phyloP scores from a whole-genome alignment of 2,329 filamentous ascomycete species.

The Epichloe gansuensis region DNA sequence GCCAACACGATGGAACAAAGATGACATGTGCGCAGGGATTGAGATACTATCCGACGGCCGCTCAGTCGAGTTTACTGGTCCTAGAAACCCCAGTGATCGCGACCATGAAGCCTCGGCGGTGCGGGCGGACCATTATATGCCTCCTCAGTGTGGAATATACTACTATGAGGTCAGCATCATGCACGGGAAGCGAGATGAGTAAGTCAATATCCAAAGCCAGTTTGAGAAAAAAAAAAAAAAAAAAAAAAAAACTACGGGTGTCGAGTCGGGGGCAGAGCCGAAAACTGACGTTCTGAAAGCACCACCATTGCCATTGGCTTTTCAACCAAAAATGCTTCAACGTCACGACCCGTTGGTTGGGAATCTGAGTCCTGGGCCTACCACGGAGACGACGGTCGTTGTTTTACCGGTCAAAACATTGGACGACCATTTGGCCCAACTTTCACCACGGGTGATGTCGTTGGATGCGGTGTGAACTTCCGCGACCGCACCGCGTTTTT shows the following conservation, averaged over 20 bases:
- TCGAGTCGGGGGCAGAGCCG: neutral
- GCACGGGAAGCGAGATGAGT: conserved; percentile 41
- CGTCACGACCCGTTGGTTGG: conserved; percentile 50
- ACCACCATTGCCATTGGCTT: conserved; percentile 53
- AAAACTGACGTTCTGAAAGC: conserved; percentile 20
- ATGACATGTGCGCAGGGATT: conserved; percentile 59
- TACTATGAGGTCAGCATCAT: conserved; percentile 66
- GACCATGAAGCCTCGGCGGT: conserved; percentile 71
- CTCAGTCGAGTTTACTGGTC: conserved; percentile 49
- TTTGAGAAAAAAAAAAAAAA: neutral
- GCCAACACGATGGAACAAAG: conserved; percentile 70
- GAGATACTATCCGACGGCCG: conserved; percentile 64
- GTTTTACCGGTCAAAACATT: conserved; percentile 41
- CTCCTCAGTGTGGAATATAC: conserved; percentile 80
- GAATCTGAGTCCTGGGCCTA: conserved; percentile 57
- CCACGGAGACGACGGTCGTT: conserved; percentile 54
- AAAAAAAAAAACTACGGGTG: neutral
- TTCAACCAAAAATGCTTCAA: conserved; percentile 36
- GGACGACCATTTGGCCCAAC: conserved; percentile 44
- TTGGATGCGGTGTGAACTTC: conserved; percentile 57
- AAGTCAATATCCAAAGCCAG: conserved; percentile 17
- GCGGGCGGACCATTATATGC: conserved; percentile 76
- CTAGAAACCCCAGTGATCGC: conserved; percentile 34
- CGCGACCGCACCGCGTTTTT: conserved; percentile 52
- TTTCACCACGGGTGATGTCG: conserved; percentile 43